Evolutionary conservation across 352 stramenopile genomes (phyloP), one percentile per base, ranked within the genome.

Genomic region (Globisporangium lucens): DNA sequence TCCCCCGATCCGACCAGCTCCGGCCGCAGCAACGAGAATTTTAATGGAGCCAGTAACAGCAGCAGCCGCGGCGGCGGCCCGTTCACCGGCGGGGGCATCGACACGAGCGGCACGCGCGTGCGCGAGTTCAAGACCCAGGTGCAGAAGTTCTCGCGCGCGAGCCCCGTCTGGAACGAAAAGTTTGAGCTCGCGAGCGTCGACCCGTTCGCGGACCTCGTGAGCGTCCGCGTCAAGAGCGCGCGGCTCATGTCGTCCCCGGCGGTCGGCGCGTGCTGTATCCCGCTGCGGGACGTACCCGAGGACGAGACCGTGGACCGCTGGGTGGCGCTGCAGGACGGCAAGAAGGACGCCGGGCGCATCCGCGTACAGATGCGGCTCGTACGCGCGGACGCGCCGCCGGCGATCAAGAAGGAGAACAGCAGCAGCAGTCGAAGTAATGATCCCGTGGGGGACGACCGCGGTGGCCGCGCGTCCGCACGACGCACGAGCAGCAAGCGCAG

Each of bases 91-190:
- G 43, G 24, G 24, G 24, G 55, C 3, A 36, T 62, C 52, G 49
- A 36, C 63, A 61, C 56, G 55, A 43, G 12, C 3, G 63, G 47
- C 10, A 61, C 66, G 10, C 67, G 67, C 38, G 76, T 84, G 61
- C 68, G 82, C 49, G 74, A 89, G 12, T 65, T 85, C 52, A 91
- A 91, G 77, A 93, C 85, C 5, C 68, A 83, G 46, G 75, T 87
- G 53, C 82, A 89, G 56, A 91, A 90, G 59, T 80, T 72, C 15
- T 78, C 73, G 30, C 71, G 71, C 27, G 55, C 70, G 7, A 82
- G 79, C 57, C 78, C 80, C 3, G 73, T 89, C 10, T 93, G 85
- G 85, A 90, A 93, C 67, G 85, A 93, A 58, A 91, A 87, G 65
- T 91, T 91, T 59, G 85, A 91, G 56, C 80, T 92, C 49, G 72